Percentiles rank a stretch among this genome's conserved stretches.
Evolutionary conservation across 345 rosid genomes (phyloP).

Genomic region (Toxicodendron radicans): DNA sequence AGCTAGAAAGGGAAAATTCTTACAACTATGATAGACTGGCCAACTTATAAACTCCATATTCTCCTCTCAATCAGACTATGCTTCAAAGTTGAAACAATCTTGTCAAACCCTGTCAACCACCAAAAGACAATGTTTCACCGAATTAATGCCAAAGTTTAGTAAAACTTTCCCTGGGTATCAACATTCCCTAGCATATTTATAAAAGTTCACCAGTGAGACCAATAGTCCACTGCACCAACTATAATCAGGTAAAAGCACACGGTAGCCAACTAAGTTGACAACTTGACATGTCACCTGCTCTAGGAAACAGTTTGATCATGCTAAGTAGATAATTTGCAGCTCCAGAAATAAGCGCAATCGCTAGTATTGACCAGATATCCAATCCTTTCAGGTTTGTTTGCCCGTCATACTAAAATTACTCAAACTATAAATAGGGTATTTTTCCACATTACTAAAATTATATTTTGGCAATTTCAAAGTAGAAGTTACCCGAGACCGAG

Average conservation of each 20-base stretch:
- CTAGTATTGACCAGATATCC: neutral
- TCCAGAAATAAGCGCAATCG: neutral
- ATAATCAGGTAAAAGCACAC: neutral
- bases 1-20: neutral
- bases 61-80: neutral
- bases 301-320: neutral
- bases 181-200: neutral
- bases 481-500: neutral
- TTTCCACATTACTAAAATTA: neutral
- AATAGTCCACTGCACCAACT: neutral
- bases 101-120: neutral
- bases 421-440: neutral
- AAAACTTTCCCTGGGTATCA: neutral
- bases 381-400: neutral
- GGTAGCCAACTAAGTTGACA: neutral
- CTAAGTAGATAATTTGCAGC: neutral
- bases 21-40: neutral
- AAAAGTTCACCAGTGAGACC: neutral
- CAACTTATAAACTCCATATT: neutral
- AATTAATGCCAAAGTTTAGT: neutral
- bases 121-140: neutral
- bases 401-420: neutral
- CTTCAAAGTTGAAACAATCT: neutral
- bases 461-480: neutral
- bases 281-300: neutral